Evolutionary conservation across 2,329 filamentous ascomycete species (phyloP).

Genomic region (Botrytis fragariae): DNA sequence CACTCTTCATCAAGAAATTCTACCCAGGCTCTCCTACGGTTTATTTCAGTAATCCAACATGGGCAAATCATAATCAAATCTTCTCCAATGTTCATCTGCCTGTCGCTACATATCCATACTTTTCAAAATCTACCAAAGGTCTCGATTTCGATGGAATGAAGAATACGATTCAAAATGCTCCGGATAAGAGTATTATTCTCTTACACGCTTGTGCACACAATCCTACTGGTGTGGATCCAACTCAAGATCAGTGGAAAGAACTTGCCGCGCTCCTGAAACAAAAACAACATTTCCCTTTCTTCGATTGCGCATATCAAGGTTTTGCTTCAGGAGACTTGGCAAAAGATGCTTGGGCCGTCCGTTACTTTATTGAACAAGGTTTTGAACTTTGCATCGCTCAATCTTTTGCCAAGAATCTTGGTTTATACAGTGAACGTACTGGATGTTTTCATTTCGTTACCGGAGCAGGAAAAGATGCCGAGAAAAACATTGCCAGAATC

Average conservation of each 20-base stretch:
- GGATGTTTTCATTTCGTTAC: slow-evolving; percentile 96
- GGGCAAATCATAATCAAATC: slow-evolving; percentile 99
- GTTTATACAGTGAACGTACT: slow-evolving; percentile 92
- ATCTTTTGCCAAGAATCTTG: slow-evolving; percentile 97
- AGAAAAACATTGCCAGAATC: slow-evolving; percentile 60
- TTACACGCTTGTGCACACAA: slow-evolving; percentile 97
- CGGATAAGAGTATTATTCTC: slow-evolving; percentile 79
- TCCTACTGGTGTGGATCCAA: slow-evolving; percentile 94
- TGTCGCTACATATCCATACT: slow-evolving; percentile 88
- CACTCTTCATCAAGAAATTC: slow-evolving; percentile 91
- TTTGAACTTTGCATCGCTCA: slow-evolving; percentile 87
- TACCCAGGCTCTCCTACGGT: slow-evolving; percentile 72
- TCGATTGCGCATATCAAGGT: slow-evolving; percentile 96
- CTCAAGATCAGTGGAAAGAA: slow-evolving; percentile 89
- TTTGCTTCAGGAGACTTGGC: slow-evolving; percentile 89
- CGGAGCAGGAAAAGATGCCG: slow-evolving; percentile 64
- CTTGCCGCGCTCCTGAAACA: slow-evolving; percentile 73
- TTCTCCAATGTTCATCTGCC: slow-evolving; percentile 84
- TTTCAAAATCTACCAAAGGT: slow-evolving; percentile 81
- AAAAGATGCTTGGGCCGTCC: slow-evolving; percentile 86
- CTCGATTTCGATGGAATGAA: slow-evolving; percentile 92
- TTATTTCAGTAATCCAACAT: slow-evolving; percentile 93
- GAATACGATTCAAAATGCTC: slow-evolving; percentile 64
- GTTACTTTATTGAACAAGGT: slow-evolving; percentile 89
- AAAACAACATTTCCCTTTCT: slow-evolving; percentile 93